These are phyloP conservation scores for Termitomyces eurrhizus DNA, from an alignment of 768 basidiomycete species.

Conservation along the genomic window DNA sequence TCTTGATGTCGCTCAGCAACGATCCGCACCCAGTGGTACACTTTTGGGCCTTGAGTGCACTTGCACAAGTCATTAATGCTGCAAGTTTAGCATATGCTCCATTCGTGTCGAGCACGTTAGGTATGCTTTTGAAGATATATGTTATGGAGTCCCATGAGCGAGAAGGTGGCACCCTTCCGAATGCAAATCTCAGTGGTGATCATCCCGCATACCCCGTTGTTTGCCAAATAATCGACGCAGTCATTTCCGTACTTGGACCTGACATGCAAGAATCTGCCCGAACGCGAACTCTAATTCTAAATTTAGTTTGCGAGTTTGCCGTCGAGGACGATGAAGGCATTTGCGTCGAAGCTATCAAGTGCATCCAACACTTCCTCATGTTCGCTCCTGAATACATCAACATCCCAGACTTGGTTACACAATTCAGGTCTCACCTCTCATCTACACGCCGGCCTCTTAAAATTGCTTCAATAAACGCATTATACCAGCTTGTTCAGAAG, in stretches of 20 bases:
- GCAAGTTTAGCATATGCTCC: constrained; percentile 91
- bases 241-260: constrained; percentile 91
- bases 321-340: constrained; percentile 85
- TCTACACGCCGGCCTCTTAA: constrained; percentile 84
- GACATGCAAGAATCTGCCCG: constrained; percentile 87
- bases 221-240: constrained; percentile 89
- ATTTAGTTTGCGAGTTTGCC: constrained; percentile 82
- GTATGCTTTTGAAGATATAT: constrained; percentile 88
- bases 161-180: constrained; percentile 81
- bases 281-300: constrained; percentile 76
- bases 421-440: constrained; percentile 74
- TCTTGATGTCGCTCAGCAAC: constrained; percentile 90
- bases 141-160: constrained; percentile 87
- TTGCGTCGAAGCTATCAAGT: constrained; percentile 91
- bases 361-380: constrained; percentile 95
- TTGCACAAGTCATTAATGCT: constrained; percentile 84
- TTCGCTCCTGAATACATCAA: constrained; percentile 86
- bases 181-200: constrained; percentile 86
- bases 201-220: constrained; percentile 88
- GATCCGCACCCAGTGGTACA: constrained; percentile 98
- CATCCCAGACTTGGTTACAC: constrained; percentile 73
- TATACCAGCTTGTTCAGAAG: constrained; percentile 96
- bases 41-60: constrained; percentile 85
- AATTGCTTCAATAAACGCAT: constrained; percentile 89
- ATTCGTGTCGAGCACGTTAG: constrained; percentile 83